These are phyloP conservation scores for Pilatotrama ljubarskyi DNA, from an alignment of 768 basidiomycete species.

Conservation along the genomic window DNA sequence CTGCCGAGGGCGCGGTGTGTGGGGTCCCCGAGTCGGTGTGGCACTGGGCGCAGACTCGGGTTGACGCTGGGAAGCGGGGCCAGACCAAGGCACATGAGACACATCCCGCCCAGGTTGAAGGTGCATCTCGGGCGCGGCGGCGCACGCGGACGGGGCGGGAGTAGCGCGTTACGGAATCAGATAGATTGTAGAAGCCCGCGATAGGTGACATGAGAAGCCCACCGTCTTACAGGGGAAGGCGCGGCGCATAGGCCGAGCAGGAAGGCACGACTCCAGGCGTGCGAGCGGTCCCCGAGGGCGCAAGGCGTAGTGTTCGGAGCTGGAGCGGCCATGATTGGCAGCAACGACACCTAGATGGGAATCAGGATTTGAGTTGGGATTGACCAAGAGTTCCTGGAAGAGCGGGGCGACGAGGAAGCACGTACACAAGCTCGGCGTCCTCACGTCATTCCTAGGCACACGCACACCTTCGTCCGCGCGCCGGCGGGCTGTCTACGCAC, in stretches of 20 bases:
- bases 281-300: neutral
- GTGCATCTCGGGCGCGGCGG: neutral
- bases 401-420: constrained; percentile 10
- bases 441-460: constrained; percentile 1
- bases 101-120: no score
- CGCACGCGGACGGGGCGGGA: neutral
- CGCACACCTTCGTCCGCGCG: neutral
- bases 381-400: constrained; percentile 16
- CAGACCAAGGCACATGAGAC: neutral
- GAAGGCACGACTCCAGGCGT: neutral
- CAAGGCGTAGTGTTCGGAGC: neutral
- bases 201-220: neutral
- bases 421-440: neutral
- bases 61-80: neutral
- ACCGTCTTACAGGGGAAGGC: neutral
- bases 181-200: neutral
- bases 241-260: neutral
- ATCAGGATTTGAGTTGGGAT: constrained; percentile 17
- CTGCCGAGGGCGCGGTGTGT: neutral
- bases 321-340: constrained; percentile 1
- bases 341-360: neutral
- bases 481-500: neutral
- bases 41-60: neutral
- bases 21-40: neutral
- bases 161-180: neutral